Base-by-base conservation (phyloP, 495 filamentous ascomycete species). In the Neurospora sp. region DNA sequence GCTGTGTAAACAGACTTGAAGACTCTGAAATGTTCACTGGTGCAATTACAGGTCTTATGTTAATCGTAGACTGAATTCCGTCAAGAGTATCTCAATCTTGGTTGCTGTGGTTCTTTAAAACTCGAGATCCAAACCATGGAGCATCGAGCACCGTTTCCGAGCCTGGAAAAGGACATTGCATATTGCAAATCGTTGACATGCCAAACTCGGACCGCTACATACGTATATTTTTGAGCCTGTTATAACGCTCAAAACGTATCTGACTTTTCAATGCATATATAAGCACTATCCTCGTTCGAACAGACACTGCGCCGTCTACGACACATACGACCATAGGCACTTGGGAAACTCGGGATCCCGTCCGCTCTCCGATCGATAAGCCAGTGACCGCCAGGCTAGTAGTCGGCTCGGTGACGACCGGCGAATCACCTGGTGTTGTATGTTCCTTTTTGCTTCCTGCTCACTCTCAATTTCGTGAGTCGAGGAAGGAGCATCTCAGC, bases 341-440 rank as follows among this genome's bases (percentile, higher is more conserved):
- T 20, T 12, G 45, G n/a, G 82, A 84, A 80, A 81, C 75, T 81
- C 82, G 84, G 83, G 79, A 82, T 83, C 82, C 84, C 83, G 84
- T 86, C 83, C 81, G 84, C 81, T 85, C 84, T 82, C 80, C 82
- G 83, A 78, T 83, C 81, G 80, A 81, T 78, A 81, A 83, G 77
- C 79, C n/a, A 53, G 45, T 53, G 20, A 53, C 45, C 45, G 45
- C 20, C 45, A 53, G 45, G 20, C 45, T 0, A 53, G 45, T 53
- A 53, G 42, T 45, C 42, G 42, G 42, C n/a, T 45, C 42, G 42
- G 42, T 45, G 42, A 45, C 42, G 42, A 20, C 17, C n/a, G 42
- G 42, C 45, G 45, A 53, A 53, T 53, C n/a, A 53, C 45, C 20
- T 53, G 45, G 45, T 53, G 45, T 53, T 53, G 45, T 53, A 53